Conservation (phyloP, 2,329 filamentous ascomycete species). For the Exophiala spinifera region DNA sequence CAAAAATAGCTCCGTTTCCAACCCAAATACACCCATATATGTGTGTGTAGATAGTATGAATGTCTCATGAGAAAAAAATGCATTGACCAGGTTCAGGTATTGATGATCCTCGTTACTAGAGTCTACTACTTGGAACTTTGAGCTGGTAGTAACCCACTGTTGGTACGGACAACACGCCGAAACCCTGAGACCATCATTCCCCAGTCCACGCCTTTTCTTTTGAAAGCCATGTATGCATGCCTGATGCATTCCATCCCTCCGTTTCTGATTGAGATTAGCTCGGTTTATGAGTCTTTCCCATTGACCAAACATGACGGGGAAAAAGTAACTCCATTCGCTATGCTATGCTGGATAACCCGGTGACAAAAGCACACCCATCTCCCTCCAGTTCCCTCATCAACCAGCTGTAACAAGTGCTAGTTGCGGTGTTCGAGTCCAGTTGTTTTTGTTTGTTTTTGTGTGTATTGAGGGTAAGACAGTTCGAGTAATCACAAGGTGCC, state of each 20-base stretch:
- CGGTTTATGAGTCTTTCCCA: too few species aligned
- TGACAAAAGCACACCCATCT: constrained; percentile 3
- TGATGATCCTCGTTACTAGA: background rate
- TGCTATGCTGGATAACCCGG: constrained; percentile 13
- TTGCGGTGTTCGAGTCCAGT: background rate
- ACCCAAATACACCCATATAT: too few species aligned
- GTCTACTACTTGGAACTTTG: background rate
- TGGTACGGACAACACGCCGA: background rate
- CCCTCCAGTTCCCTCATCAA: constrained; percentile 6
- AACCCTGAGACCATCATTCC: background rate
- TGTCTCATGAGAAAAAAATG: too few species aligned
- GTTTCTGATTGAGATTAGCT: too few species aligned
- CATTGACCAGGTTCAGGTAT: background rate
- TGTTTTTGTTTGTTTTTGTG: constrained; percentile 3
- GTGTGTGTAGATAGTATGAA: too few species aligned
- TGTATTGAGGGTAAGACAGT: background rate
- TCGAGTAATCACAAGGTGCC: background rate
- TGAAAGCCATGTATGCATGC: too few species aligned
- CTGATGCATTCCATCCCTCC: too few species aligned
- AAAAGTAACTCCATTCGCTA: constrained; percentile 4
- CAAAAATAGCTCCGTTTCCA: too few species aligned
- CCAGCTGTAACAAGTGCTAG: constrained; percentile 6
- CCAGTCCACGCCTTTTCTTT: too few species aligned
- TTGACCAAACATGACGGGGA: too few species aligned
- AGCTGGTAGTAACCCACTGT: background rate